These are phyloP conservation scores for Solanum pennellii DNA, from an alignment of 257 asterid genomes.

Conservation along the genomic window DNA sequence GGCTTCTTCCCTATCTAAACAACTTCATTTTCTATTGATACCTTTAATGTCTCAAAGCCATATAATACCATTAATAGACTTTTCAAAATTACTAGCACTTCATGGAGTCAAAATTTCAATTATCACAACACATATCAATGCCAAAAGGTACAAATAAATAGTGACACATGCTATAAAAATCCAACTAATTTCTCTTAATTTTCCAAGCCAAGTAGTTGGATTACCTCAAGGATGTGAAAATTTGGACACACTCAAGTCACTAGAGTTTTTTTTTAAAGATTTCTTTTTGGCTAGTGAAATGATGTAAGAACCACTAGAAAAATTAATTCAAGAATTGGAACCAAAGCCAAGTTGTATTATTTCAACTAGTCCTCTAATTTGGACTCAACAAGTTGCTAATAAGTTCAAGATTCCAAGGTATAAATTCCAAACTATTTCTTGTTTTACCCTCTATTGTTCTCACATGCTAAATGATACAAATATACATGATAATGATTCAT, in stretches of 20 bases:
- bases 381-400: conserved; percentile 25
- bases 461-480: background rate
- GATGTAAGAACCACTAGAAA: conserved; percentile 24
- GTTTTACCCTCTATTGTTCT: conserved; percentile 36
- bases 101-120: conserved; percentile 25
- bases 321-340: conserved; percentile 12
- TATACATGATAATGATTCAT: conserved; percentile 4
- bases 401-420: conserved; percentile 31
- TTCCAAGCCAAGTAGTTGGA: conserved; percentile 32
- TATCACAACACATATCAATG: conserved; percentile 27
- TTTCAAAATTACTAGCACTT: conserved; percentile 25
- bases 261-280: background rate
- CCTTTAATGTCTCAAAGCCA: conserved; percentile 57
- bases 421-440: conserved; percentile 42
- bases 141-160: conserved; percentile 1
- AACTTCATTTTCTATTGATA: conserved; percentile 34
- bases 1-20: conserved; percentile 16
- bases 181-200: conserved; percentile 10
- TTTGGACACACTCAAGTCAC: conserved; percentile 28
- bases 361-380: conserved; percentile 19
- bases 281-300: conserved; percentile 23
- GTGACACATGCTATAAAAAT: conserved; percentile 16
- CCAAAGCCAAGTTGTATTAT: conserved; percentile 37
- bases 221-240: conserved; percentile 41
- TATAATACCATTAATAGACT: conserved; percentile 35